Evolutionary conservation across 345 rosid genomes (phyloP).

Genomic region (Citrus unshiu): DNA sequence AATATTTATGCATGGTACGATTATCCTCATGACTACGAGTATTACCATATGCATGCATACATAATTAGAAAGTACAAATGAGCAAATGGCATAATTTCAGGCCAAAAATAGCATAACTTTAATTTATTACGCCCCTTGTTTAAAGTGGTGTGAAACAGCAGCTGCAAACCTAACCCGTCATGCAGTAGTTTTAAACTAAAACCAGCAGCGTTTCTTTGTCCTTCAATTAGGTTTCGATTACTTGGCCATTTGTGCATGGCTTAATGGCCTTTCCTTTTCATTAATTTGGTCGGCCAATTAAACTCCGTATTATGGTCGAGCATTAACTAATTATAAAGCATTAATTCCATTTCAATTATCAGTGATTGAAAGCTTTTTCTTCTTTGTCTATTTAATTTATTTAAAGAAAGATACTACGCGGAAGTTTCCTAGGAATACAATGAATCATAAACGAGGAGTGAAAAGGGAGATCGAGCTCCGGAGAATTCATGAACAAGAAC

Average conservation of each 20-base stretch:
- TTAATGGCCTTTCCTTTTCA: neutral
- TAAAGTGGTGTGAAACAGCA: constrained; percentile 21
- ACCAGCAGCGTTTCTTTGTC: constrained; percentile 29
- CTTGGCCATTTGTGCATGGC: constrained; percentile 2
- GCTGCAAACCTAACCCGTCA: constrained; percentile 12
- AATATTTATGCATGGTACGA: neutral
- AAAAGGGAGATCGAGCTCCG: neutral
- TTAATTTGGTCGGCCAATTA: neutral
- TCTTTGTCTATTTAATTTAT: neutral
- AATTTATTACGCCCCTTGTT: constrained; percentile 26
- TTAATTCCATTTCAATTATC: neutral
- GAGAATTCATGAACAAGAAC: neutral
- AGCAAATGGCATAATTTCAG: neutral
- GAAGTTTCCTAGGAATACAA: constrained; percentile 9
- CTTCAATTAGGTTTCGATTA: constrained; percentile 5
- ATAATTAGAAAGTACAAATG: neutral
- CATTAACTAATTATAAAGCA: neutral
- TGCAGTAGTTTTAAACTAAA: constrained; percentile 20
- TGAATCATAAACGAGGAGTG: neutral
- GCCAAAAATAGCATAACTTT: neutral
- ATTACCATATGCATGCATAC: neutral
- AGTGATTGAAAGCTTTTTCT: neutral
- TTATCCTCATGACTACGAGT: neutral
- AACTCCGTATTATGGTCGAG: neutral
- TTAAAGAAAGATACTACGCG: neutral